These are phyloP conservation scores for Massarina eburnea DNA, from an alignment of 2,329 filamentous ascomycete genomes.

Conservation along the genomic window DNA sequence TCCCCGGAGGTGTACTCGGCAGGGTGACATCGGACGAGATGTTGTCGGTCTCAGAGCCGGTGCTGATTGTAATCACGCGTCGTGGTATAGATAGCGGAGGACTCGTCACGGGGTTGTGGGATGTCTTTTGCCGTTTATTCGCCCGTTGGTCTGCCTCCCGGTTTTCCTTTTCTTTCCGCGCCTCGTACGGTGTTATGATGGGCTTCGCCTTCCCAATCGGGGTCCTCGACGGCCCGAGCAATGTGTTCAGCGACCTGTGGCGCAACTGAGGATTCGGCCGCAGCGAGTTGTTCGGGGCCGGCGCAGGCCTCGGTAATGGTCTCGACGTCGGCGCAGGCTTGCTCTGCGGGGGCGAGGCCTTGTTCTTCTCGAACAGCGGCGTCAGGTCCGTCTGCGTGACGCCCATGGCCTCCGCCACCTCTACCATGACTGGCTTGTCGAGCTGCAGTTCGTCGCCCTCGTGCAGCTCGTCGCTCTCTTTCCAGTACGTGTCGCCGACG, in stretches of 20 bases:
- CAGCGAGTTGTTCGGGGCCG: constrained; percentile 20
- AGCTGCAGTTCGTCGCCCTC: constrained; percentile 82
- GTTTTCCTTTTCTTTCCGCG: constrained; percentile 39
- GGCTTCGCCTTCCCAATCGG: constrained; percentile 63
- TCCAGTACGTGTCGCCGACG: constrained; percentile 84
- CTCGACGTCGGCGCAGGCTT: constrained; percentile 14
- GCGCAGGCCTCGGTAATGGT: constrained; percentile 19
- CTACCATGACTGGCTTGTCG: constrained; percentile 75
- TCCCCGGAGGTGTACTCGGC: constrained; percentile 21
- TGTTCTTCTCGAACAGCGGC: constrained; percentile 71
- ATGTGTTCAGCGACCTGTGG: constrained; percentile 61
- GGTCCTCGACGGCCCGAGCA: constrained; percentile 67
- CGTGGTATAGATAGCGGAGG: constrained; percentile 19
- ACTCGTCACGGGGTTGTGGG: constrained; percentile 18
- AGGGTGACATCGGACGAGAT: constrained; percentile 27
- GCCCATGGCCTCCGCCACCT: constrained; percentile 76
- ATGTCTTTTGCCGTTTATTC: constrained; percentile 44
- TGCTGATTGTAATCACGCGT: constrained; percentile 35
- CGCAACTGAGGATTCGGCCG: constrained; percentile 46
- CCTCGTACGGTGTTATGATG: constrained; percentile 68
- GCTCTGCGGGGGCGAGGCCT: constrained; percentile 33
- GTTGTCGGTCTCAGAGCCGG: constrained; percentile 38
- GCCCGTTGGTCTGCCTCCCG: constrained; percentile 36
- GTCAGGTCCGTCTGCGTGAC: constrained; percentile 76
- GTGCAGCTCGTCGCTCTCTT: constrained; percentile 65